A percentile compares a stretch with the other conserved stretches of the same genome.
phyloP scores from a whole-genome alignment of 2,329 filamentous ascomycete species.

The Epichloe gansuensis region DNA sequence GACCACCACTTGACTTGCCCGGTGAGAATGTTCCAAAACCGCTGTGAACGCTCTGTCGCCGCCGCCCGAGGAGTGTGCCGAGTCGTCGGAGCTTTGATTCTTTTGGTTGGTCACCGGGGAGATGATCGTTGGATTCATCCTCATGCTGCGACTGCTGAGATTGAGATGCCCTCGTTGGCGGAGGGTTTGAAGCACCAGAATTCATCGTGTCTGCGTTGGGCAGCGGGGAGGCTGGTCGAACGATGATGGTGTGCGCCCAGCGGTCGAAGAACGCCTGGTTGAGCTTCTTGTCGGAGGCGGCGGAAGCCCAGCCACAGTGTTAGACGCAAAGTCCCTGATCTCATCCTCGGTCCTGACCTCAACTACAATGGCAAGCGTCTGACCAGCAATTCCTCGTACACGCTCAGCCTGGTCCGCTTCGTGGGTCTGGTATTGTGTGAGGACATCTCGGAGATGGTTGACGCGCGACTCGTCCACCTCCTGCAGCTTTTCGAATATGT shows the following conservation, averaged over 20 bases:
- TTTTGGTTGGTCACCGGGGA: conserved; percentile 6
- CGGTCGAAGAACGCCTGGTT: conserved; percentile 27
- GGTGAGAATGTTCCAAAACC: conserved; percentile 47
- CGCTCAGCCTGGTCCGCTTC: conserved; percentile 80
- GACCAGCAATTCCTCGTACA: conserved; percentile 60
- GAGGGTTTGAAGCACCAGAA: conserved; percentile 2
- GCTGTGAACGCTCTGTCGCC: conserved; percentile 54
- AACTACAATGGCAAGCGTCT: conserved; percentile 68
- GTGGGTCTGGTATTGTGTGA: conserved; percentile 88
- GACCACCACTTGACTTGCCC: conserved; percentile 32
- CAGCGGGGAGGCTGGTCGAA: conserved; percentile 4
- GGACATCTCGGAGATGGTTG: conserved; percentile 78
- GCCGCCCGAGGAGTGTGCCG: conserved; percentile 53
- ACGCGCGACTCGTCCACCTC: conserved; percentile 78
- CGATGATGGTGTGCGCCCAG: conserved; percentile 6
- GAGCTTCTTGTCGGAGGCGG: conserved; percentile 26
- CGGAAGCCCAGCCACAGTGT: conserved; percentile 28
- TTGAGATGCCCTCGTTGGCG: conserved; percentile 2
- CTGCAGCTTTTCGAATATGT: conserved; percentile 87
- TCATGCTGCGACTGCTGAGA: conserved; percentile 5
- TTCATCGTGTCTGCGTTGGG: neutral
- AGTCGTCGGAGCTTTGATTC: conserved; percentile 50
- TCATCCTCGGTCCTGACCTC: conserved; percentile 81
- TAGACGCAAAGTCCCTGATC: conserved; percentile 58
- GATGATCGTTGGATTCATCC: conserved; percentile 5